These are phyloP conservation scores for Coniochaeta sp. DNA, from an alignment of 2,329 filamentous ascomycete species.

Conservation along the genomic window DNA sequence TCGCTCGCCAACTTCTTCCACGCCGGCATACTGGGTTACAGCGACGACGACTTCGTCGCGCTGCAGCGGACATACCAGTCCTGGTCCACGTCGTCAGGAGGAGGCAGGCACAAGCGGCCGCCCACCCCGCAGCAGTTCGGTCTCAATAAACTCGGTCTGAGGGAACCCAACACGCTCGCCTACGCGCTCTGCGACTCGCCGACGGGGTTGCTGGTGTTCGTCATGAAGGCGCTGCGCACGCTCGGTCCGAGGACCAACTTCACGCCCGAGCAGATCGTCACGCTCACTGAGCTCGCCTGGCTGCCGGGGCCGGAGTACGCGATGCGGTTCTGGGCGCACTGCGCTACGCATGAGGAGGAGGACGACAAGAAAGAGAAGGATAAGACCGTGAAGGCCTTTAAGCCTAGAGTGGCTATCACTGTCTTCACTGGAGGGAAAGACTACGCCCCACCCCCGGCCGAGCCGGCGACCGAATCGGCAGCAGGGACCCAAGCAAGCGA, in stretches of 20 bases:
- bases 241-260: conserved; percentile 33
- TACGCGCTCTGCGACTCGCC: conserved; percentile 59
- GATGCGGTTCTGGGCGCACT: conserved; percentile 48
- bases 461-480: not conserved
- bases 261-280: conserved; percentile 47
- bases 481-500: conserved; percentile 4
- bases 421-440: conserved; percentile 34
- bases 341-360: conserved; percentile 24
- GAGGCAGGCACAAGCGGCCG: conserved; percentile 6
- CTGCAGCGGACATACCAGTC: conserved; percentile 21
- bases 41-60: conserved; percentile 40
- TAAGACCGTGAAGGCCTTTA: conserved; percentile 12
- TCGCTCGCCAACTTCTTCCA: conserved; percentile 42
- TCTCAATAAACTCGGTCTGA: conserved; percentile 21
- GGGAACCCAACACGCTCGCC: conserved; percentile 47
- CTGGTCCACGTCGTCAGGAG: conserved; percentile 1
- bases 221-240: conserved; percentile 39
- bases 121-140: conserved; percentile 16
- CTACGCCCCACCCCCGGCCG: not conserved
- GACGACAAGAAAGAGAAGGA: conserved; percentile 11
- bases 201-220: conserved; percentile 47
- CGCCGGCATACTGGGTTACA: conserved; percentile 48
- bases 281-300: conserved; percentile 57
- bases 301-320: conserved; percentile 57
- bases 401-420: conserved; percentile 37